Base-by-base conservation (phyloP, 805 yeast genomes). In the Candida anglica region DNA sequence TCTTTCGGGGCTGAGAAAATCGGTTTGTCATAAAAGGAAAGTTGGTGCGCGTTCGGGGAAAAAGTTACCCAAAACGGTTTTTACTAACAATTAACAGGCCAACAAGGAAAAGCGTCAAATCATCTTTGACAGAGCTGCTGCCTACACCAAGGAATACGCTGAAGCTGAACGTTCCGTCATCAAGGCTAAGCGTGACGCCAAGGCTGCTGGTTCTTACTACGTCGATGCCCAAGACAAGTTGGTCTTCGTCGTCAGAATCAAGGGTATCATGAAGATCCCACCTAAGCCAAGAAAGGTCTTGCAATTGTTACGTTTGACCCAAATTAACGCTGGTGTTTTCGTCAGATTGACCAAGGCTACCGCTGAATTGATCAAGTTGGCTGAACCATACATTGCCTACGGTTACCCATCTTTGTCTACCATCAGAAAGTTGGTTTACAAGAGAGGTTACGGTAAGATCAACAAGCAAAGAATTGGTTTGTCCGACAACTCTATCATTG, bases 231-330 rank as follows among this genome's bases (percentile, higher is more conserved):
- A 89, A 80, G 79, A 81, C 63, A 88, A 86, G 74, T 83, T 89
- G 63, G 95, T 86, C 52, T 87, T 89, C 70, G 95, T 89, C 63
- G 80, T 89, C 71, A 87, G 98, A 84, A 89, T 89, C 82, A 89
- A 89, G 91, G 97, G 97, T 89, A 86, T 89, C 71, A 85, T 77
- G 89, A 89, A 88, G 84, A 87, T 89, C 60, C 86, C 96, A 65
- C 96, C 97, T 64, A 89, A 89, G 84, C 96, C 96, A 81, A 88
- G 96, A 86, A 89, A 89, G 86, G 95, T 89, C 60, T 71, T 87
- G 70, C 96, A 84, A 75, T 80, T 88, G 67, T 77, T 86, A 71
- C 83, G 96, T 79, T 81, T 87, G 71, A 77, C 81, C 66, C 95
- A 86, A 77, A 85, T 87, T 72, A 87, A 87, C 79, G 77, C 93